Base-by-base conservation (phyloP, 2,329 filamentous ascomycete genomes). In the Xylariaceae sp. region DNA sequence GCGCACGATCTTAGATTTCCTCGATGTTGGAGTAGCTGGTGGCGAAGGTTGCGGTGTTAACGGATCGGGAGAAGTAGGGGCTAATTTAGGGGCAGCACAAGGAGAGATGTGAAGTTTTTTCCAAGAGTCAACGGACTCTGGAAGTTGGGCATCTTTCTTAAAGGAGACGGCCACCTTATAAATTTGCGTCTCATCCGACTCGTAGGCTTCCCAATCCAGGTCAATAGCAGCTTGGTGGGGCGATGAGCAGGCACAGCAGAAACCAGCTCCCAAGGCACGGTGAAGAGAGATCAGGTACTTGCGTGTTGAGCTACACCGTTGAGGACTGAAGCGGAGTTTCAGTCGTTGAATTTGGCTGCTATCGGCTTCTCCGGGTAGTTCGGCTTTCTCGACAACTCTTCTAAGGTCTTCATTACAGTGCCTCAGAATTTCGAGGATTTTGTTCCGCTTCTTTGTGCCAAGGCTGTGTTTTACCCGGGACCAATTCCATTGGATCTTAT, bases 81-180 rank as follows among this genome's bases (percentile, higher is more conserved):
- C 22, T 12, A 12, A 3, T 32, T 46, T 3, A 46, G 36, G 36
- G 36, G 36, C 12, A 18, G 46, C 12, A 9, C 40, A 10, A 51
- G 42, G 34, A 34, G 42, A 8, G 13, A 51, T 41, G 18, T 46
- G 43, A 41, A 51, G 42, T 42, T 51, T 51, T 36, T 41, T 47
- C 49, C 49, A 51, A 16, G 39, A 43, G 36, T 43, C 40, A 15
- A 43, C 7, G 34, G 32, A 34, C 22, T 22, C 34, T 26, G 22
- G 16, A 41, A 22, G 22, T 26, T 21, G 36, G 26, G 4, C 26
- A 5, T 4, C 34, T 41, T 32, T 22, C 13, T 30, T 51, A 34
- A 41, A 46, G 12, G 49, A 51, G 12, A 51, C 26, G 18, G 49
- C 49, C 16, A 51, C 42, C 46, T 51, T 51, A 41, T 46, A 51